Percentiles rank a stretch among this genome's conserved stretches.
Evolutionary conservation across 2,329 filamentous ascomycete genomes (phyloP).

Genomic region (Ceratocystiopsis sp.): DNA sequence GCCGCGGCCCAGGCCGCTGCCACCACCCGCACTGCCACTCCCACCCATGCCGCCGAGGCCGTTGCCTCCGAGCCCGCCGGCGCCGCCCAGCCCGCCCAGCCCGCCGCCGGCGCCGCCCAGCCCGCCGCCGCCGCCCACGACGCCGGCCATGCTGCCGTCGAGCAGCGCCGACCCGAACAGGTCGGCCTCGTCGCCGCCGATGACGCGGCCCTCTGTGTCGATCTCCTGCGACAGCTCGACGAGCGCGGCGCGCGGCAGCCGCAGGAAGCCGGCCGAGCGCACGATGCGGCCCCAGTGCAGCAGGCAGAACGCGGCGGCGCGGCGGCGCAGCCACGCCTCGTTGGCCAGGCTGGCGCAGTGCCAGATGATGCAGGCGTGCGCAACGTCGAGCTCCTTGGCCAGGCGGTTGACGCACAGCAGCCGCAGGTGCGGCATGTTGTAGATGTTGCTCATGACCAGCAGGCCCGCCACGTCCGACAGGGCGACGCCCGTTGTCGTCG

Average conservation of each 20-base stretch:
- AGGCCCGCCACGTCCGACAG: constrained; percentile 91
- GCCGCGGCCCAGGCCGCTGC: no score
- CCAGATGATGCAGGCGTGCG: constrained; percentile 92
- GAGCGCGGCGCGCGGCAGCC: constrained; percentile 59
- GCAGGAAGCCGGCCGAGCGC: constrained; percentile 71
- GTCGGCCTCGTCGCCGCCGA: constrained; percentile 70
- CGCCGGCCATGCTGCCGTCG: constrained; percentile 21
- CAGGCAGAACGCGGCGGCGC: constrained; percentile 77
- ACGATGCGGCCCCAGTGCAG: constrained; percentile 92
- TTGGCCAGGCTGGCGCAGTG: constrained; percentile 78
- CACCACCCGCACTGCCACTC: no score
- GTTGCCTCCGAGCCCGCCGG: constrained; percentile 12
- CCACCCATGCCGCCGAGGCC: neutral
- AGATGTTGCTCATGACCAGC: constrained; percentile 94
- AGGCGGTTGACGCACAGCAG: constrained; percentile 82
- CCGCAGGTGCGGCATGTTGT: constrained; percentile 87
- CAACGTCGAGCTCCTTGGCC: constrained; percentile 78
- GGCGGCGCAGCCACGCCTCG: constrained; percentile 84
- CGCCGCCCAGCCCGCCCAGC: constrained; percentile 22
- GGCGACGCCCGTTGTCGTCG: constrained; percentile 56
- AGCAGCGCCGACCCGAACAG: constrained; percentile 30
- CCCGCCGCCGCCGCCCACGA: constrained; percentile 17
- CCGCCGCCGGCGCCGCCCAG: constrained; percentile 8
- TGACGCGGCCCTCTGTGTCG: constrained; percentile 78
- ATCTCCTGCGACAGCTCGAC: constrained; percentile 89